phyloP scores from a whole-genome alignment of 306 rosid genomes.

The Vigna unguiculata region DNA sequence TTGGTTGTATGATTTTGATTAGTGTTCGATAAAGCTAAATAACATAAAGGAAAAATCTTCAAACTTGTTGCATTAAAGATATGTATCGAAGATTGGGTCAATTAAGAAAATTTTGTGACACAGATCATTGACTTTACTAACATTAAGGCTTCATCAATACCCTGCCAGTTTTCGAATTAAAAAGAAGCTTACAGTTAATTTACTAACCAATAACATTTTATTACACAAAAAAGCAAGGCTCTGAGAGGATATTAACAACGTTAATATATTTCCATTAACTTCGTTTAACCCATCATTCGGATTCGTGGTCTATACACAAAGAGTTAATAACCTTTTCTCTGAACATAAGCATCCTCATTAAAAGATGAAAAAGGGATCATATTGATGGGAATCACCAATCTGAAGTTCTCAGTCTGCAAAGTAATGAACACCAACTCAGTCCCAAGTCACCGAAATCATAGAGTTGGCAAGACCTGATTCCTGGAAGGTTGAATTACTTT shows the following conservation, averaged over 20 bases:
- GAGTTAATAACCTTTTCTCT: slow-evolving; percentile 29
- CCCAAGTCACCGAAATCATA: slow-evolving; percentile 96
- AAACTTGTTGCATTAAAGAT: too few species aligned
- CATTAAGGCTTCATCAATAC: too few species aligned
- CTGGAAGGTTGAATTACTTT: slow-evolving; percentile 62
- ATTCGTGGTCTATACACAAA: slow-evolving; percentile 47
- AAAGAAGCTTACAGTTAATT: neutral
- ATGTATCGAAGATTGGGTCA: too few species aligned
- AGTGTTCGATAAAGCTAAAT: too few species aligned
- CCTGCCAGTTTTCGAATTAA: too few species aligned
- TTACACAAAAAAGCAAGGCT: neutral
- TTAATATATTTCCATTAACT: slow-evolving; percentile 41
- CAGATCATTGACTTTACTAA: too few species aligned
- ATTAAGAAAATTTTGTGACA: too few species aligned
- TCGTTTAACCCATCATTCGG: slow-evolving; percentile 39
- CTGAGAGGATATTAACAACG: neutral
- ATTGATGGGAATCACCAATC: slow-evolving; percentile 26
- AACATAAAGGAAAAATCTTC: too few species aligned
- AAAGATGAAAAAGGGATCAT: slow-evolving; percentile 38
- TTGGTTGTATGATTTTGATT: too few species aligned
- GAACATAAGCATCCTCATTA: slow-evolving; percentile 38
- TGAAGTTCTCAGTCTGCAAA: slow-evolving; percentile 41
- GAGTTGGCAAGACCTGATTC: slow-evolving; percentile 94
- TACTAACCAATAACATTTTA: neutral
- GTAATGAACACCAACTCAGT: slow-evolving; percentile 56